These are phyloP conservation scores for Mycena citricolor DNA, from an alignment of 1,284 basidiomycete species.

Conservation along the genomic window DNA sequence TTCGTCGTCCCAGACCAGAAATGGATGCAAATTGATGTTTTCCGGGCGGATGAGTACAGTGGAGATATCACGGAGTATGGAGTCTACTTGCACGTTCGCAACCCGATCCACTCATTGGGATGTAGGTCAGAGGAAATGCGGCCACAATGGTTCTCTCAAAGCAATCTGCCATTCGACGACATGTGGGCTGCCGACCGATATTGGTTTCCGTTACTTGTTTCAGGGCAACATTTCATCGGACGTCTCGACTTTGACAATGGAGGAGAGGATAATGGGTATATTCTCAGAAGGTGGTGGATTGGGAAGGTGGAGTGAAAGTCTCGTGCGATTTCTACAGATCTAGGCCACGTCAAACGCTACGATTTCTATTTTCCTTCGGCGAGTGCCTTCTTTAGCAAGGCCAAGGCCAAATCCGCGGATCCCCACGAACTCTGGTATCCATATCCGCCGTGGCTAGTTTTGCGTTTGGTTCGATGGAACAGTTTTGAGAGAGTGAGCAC, in stretches of 20 bases:
- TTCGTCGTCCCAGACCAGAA: slow-evolving; percentile 54
- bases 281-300: slow-evolving; percentile 55
- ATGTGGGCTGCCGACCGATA: slow-evolving; percentile 69
- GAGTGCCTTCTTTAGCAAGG: slow-evolving; percentile 44
- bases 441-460: slow-evolving; percentile 43
- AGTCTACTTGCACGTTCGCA: neutral
- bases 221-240: slow-evolving; percentile 49
- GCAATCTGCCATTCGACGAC: slow-evolving; percentile 48
- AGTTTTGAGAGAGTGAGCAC: slow-evolving; percentile 38
- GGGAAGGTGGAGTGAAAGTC: no score
- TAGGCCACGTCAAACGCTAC: no score
- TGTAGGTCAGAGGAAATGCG: slow-evolving; percentile 68
- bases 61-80: slow-evolving; percentile 62
- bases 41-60: slow-evolving; percentile 51
- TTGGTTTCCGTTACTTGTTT: slow-evolving; percentile 60
- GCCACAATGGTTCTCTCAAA: slow-evolving; percentile 57
- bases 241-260: slow-evolving; percentile 60
- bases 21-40: slow-evolving; percentile 66
- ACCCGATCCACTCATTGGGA: neutral
- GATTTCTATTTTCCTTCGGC: no score
- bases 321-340: no score
- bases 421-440: slow-evolving; percentile 67
- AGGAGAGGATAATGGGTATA: slow-evolving; percentile 35
- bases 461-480: neutral
- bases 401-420: slow-evolving; percentile 49